A percentile compares a stretch with the other conserved stretches of the same genome.
Conservation (phyloP, 192 early-diverging fungal species). For the Coemansia sp. region DNA sequence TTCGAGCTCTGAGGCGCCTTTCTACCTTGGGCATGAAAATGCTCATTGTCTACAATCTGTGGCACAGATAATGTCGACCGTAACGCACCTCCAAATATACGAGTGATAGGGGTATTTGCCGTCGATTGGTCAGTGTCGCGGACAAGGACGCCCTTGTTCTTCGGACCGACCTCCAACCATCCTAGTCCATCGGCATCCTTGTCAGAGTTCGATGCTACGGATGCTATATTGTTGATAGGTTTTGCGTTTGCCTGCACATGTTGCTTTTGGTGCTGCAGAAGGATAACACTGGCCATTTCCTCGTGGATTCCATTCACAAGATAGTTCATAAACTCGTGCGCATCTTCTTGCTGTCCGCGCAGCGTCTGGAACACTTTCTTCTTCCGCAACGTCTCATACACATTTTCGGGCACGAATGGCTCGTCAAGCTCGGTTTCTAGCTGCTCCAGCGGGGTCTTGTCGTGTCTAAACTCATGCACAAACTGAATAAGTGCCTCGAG, state of each 20-base stretch:
- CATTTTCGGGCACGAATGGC: constrained; percentile 91
- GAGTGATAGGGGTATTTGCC: constrained; percentile 74
- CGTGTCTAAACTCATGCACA: constrained; percentile 47
- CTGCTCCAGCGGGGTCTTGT: constrained; percentile 44
- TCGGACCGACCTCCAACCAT: constrained; percentile 92
- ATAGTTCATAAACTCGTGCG: constrained; percentile 94
- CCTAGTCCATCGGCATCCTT: constrained; percentile 48
- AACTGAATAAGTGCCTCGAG: constrained; percentile 74
- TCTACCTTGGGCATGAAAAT: not conserved
- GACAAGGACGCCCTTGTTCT: constrained; percentile 61
- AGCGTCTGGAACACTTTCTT: constrained; percentile 80
- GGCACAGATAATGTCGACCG: constrained; percentile 76
- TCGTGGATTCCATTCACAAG: constrained; percentile 95
- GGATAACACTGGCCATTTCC: constrained; percentile 64
- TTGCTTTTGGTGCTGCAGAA: not conserved
- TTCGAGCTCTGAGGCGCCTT: constrained; percentile 78
- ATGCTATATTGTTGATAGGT: not conserved
- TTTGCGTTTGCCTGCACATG: not conserved
- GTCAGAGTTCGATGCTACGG: not conserved
- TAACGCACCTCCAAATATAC: constrained; percentile 84
- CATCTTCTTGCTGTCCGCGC: constrained; percentile 94
- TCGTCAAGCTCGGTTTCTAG: constrained; percentile 56
- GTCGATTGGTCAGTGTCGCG: constrained; percentile 58
- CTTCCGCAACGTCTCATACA: constrained; percentile 85
- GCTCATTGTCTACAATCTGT: constrained; percentile 13